Base-by-base conservation (phyloP, 192 early-diverging fungal genomes). In the Backusella parvicylindrica region DNA sequence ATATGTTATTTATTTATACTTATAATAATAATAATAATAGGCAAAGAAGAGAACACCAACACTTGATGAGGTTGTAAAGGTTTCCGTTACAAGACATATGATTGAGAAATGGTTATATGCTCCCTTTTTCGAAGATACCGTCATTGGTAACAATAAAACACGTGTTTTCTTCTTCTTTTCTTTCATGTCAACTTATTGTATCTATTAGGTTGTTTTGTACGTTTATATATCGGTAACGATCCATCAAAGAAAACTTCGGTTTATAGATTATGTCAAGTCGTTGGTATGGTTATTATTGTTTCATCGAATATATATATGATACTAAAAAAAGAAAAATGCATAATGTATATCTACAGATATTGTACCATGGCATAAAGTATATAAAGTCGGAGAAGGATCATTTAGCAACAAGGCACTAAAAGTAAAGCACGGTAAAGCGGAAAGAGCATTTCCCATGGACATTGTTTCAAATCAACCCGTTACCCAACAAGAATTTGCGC, bases 61-160 rank as follows among this genome's bases (percentile, higher is more conserved):
- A 0, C 71, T 93, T n/a, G 89, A 90, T 21, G 91, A 93, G 6
- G 70, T 93, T 9, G 86, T 89, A 49, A 69, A 79, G 6, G 86
- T 93, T 23, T 83, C 85, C 30, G 70, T 96, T 38, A 83, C 90
- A 8, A 83, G 95, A 21, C 85, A 86, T 56, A 84, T 87, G 76
- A 74, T 95, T 15, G 91, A 91, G 65, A 85, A 91, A 35, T 95
- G 93, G 93, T 71, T 91, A 35, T 89, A 91, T 81, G 77, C 82
- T 31, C 89, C 91, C 7, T 93, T 91, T 69, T 92, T 96, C 76
- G 84, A 89, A 53, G 77, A 88, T 1, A 86, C 92, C 5, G 86
- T 89, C 8, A 81, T 81, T 38, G 94, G 79, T 79, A 79, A 63
- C 0, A 2, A 69, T 36, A 50, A 38, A 43, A 47, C 21, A 6